phyloP scores from a whole-genome alignment of 768 basidiomycete genomes.

The Mycena chlorophos region DNA sequence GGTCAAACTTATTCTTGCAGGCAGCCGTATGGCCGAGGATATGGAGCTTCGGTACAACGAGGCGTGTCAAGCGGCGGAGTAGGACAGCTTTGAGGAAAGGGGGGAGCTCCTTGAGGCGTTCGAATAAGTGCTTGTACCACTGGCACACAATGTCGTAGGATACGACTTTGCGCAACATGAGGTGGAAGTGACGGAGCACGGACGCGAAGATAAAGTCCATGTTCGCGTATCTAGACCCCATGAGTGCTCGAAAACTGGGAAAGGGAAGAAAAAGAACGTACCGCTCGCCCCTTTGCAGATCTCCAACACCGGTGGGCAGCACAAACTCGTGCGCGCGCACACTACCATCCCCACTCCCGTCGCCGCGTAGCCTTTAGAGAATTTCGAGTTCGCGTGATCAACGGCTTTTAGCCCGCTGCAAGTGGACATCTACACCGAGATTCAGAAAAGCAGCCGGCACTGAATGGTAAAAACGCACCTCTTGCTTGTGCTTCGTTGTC shows the following conservation, averaged over 20 bases:
- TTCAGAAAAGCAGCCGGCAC: neutral
- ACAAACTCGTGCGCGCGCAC: conserved; percentile 27
- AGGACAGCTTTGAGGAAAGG: neutral
- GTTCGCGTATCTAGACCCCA: conserved; percentile 7
- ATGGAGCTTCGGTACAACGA: conserved; percentile 27
- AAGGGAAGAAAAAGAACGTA: neutral
- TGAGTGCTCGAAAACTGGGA: no score
- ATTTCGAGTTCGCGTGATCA: conserved; percentile 6
- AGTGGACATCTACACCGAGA: no score
- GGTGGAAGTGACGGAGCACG: neutral
- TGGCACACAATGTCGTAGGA: conserved; percentile 22
- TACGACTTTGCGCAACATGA: neutral
- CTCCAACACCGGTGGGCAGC: conserved; percentile 22
- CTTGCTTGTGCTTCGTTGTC: conserved; percentile 13
- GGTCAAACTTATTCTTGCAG: no score
- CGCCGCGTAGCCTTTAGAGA: neutral
- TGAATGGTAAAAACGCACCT: conserved; percentile 17
- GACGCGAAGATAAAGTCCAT: conserved; percentile 15
- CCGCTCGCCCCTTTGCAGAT: conserved; percentile 29
- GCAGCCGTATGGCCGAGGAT: conserved; percentile 21
- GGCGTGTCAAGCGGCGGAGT: conserved; percentile 18
- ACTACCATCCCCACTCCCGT: conserved; percentile 8
- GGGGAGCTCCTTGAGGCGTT: neutral
- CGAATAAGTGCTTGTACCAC: conserved; percentile 13
- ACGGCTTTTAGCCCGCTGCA: conserved; percentile 7